Evolutionary conservation across 768 basidiomycete species (phyloP), one percentile per base, ranked within the genome.

Genomic region (Psilocybe azurescens): DNA sequence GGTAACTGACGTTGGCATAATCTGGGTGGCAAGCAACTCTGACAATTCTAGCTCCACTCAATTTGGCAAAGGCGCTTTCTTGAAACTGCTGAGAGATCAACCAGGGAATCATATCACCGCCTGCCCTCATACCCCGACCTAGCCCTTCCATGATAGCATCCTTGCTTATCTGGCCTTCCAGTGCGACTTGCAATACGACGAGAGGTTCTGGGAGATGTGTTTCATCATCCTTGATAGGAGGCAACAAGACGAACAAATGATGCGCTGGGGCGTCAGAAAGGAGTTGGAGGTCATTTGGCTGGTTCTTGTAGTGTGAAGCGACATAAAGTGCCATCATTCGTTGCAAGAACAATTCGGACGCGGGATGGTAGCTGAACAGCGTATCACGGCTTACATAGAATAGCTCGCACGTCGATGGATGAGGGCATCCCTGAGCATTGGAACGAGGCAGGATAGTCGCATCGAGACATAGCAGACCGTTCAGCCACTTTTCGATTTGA

Each of bases 71-170:
- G 72, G 92, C 90, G 67, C 85, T 90, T 75, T 99, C 97, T 79
- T 97, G 95, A 81, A 93, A 99, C 80, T 98, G 89, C 73, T 95
- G 94, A 48, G 93, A 88, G 50, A 99, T 80, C 28, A 97, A 80
- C 97, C 97, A 99, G 0, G 97, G 97, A 61, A 99, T 97, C 87
- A 99, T 89, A 77, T 99, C 97, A 1, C 97, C 97, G 0, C 94
- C 91, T 2, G 92, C 90, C 59, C 94, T 83, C 70, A 90, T 79
- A 11, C 97, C 97, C 47, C 95, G 83, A 33, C 88, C 86, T 13
- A 98, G 71, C 29, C 92, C 91, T 61, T 95, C 95, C 81, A 97
- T 77, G 61, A 99, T 94, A 39, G 85, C 87, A 58, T 88, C 86
- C 74, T 88, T 90, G 67, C 90, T 90, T 62, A 99, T 95, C 65